Evolutionary conservation across 2,329 filamentous ascomycete species (phyloP).

Genomic region (Fusarium metavorans): DNA sequence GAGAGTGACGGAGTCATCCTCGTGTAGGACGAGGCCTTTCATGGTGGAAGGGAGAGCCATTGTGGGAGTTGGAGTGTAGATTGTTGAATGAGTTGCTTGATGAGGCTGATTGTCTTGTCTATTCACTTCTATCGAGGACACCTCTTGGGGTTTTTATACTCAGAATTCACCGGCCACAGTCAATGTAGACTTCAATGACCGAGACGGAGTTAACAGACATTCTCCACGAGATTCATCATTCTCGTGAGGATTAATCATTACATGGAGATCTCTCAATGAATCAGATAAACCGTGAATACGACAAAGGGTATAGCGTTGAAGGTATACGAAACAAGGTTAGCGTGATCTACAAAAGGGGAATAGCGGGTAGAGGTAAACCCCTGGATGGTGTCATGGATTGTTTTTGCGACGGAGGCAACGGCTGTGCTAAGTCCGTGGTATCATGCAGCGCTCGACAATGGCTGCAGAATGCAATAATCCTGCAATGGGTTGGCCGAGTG

Average conservation of each 20-base stretch:
- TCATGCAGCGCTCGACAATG: background rate
- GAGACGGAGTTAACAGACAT: background rate
- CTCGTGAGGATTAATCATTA: background rate
- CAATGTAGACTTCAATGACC: background rate
- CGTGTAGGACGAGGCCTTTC: slow-evolving; percentile 33
- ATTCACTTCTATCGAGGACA: background rate
- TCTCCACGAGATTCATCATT: background rate
- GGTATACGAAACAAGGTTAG: slow-evolving; percentile 21
- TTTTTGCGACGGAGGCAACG: background rate
- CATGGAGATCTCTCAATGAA: background rate
- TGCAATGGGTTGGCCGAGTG: background rate
- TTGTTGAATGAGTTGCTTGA: background rate
- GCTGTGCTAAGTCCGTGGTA: background rate
- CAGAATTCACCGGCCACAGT: background rate
- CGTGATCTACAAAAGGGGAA: background rate
- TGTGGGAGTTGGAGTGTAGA: background rate
- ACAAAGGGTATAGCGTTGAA: background rate
- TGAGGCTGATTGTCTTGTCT: background rate
- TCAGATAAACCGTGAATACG: background rate
- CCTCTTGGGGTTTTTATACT: slow-evolving; percentile 1
- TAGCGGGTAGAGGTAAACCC: background rate
- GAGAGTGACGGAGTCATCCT: slow-evolving; percentile 26
- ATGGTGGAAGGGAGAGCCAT: slow-evolving; percentile 36
- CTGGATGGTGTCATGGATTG: background rate
- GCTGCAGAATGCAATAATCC: background rate